These are phyloP conservation scores for Plasmodium knowlesi DNA, from an alignment of 169 alveolate species.

Conservation along the genomic window DNA sequence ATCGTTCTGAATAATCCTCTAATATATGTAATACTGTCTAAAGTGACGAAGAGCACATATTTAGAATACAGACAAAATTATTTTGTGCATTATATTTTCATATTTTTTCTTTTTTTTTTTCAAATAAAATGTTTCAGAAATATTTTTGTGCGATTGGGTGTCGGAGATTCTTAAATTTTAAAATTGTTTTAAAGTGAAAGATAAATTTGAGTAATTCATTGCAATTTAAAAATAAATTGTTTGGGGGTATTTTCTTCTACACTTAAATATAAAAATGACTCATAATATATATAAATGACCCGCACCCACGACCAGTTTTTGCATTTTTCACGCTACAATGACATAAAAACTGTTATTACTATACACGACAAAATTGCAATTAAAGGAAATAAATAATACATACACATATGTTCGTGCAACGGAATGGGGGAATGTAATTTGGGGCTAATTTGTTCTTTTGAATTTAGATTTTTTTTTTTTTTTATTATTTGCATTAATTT, in stretches of 20 bases:
- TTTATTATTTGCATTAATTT: not conserved
- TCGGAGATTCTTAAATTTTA: not conserved
- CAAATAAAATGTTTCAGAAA: not conserved
- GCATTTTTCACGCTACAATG: not conserved
- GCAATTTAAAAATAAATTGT: not conserved
- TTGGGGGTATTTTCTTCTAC: not conserved
- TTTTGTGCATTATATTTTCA: not conserved
- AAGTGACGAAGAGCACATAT: not conserved
- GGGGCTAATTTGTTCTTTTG: not conserved
- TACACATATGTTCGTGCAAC: constrained; percentile 8
- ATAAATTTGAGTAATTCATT: not conserved
- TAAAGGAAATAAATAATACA: not conserved
- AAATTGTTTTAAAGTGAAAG: not conserved
- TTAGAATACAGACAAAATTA: not conserved
- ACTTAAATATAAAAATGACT: not conserved
- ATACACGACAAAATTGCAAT: not conserved
- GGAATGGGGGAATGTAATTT: not conserved
- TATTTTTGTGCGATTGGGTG: not conserved
- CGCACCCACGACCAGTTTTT: constrained; percentile 13
- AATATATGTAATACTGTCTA: not conserved
- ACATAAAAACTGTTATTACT: not conserved
- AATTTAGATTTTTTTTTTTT: not conserved
- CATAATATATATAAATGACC: not conserved
- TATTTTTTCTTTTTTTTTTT: not conserved
- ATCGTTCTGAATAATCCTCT: not conserved